Percentiles rank a stretch among this genome's conserved stretches.
These are phyloP conservation scores for Lasiodiplodia hormozganensis DNA, from an alignment of 2,329 filamentous ascomycete species.

Conservation along the genomic window DNA sequence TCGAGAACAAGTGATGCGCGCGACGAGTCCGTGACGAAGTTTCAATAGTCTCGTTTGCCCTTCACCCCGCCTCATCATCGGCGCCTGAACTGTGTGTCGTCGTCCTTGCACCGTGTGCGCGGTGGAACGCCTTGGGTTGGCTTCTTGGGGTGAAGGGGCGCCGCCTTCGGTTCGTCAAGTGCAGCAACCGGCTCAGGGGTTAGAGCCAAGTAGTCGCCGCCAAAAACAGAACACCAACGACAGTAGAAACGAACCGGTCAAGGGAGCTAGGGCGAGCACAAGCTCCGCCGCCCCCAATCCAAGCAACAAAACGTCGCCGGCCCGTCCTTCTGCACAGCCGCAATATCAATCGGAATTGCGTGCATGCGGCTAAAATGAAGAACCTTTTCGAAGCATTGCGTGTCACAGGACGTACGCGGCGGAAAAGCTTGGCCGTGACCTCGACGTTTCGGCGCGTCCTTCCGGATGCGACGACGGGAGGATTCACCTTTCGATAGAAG, in stretches of 20 bases:
- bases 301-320: too few species aligned
- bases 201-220: background rate
- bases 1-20: constrained; percentile 1
- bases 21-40: background rate
- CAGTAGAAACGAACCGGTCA: background rate
- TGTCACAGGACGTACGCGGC: background rate
- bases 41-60: background rate
- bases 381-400: background rate
- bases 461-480: background rate
- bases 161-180: background rate
- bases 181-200: background rate
- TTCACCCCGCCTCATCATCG: background rate
- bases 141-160: too few species aligned
- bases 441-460: background rate
- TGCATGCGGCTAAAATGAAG: constrained; percentile 1
- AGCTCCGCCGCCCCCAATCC: background rate
- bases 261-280: background rate
- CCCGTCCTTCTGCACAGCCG: background rate
- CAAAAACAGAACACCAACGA: background rate
- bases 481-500: background rate
- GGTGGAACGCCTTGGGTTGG: background rate
- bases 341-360: background rate
- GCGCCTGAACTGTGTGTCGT: background rate
- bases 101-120: background rate
- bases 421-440: constrained; percentile 5